A percentile compares a stretch with the other conserved stretches of the same genome.
Conservation (phyloP, 2,329 filamentous ascomycete species). For the Mycogone perniciosa region DNA sequence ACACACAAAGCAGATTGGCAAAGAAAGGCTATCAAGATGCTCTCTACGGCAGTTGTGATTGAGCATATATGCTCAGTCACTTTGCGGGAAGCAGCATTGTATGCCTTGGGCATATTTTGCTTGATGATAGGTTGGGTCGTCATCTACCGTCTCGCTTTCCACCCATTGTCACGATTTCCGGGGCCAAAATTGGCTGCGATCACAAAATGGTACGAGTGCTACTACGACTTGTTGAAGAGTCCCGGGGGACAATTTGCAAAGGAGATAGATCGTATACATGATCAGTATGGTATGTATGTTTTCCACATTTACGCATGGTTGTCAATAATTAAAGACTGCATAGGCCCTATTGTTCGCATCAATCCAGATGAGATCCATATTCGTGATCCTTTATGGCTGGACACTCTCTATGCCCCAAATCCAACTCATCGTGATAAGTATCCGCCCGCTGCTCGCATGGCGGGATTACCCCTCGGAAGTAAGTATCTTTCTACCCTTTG, state of each 20-base stretch:
- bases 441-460: background rate
- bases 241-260: slow-evolving; percentile 22
- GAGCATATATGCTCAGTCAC: no score
- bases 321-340: background rate
- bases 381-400: slow-evolving; percentile 22
- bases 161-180: slow-evolving; percentile 23
- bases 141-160: slow-evolving; percentile 18
- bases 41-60: no score
- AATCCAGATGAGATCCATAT: slow-evolving; percentile 23
- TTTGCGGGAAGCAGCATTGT: no score
- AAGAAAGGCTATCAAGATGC: no score
- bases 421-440: background rate
- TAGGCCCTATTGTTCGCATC: slow-evolving; percentile 28
- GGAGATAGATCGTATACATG: slow-evolving; percentile 27
- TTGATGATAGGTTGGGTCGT: no score
- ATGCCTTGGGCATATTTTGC: no score
- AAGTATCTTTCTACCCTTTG: background rate
- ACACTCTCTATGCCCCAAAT: slow-evolving; percentile 17
- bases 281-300: slow-evolving; percentile 23
- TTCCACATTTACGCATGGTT: background rate
- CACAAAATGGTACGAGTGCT: slow-evolving; percentile 28
- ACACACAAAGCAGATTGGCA: no score
- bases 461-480: slow-evolving; percentile 1
- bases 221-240: slow-evolving; percentile 22
- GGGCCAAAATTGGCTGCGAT: slow-evolving; percentile 27